phyloP scores from a whole-genome alignment of 148 eudicot species.

The Rhododendron simsii region DNA sequence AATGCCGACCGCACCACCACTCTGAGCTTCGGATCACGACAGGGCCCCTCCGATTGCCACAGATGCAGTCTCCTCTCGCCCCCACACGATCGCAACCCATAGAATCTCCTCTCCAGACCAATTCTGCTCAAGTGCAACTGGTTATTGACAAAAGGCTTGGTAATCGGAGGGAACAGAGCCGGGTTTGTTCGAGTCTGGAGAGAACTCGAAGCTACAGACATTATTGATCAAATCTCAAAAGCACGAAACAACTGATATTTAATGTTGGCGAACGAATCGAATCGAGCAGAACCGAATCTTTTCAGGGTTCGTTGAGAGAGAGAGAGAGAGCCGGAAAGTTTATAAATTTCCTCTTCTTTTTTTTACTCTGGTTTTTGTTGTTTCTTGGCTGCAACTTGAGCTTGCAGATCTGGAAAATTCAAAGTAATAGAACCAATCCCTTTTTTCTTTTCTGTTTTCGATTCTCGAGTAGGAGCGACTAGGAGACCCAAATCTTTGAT shows the following conservation, averaged over 20 bases:
- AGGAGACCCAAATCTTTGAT: not conserved
- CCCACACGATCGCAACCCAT: conserved; percentile 30
- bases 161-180: not conserved
- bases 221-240: not conserved
- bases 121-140: conserved; percentile 20
- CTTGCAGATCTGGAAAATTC: not conserved
- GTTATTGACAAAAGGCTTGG: conserved; percentile 16
- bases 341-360: not conserved
- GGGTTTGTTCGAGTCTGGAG: conserved; percentile 24
- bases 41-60: conserved; percentile 53
- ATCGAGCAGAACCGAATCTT: not conserved
- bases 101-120: conserved; percentile 18
- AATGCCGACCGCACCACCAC: conserved; percentile 51
- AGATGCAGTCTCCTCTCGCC: conserved; percentile 31
- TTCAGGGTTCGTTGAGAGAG: not conserved
- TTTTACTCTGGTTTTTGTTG: not conserved
- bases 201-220: conserved; percentile 49
- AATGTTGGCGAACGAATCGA: not conserved
- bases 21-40: conserved; percentile 46
- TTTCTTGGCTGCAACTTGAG: not conserved
- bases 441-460: not conserved
- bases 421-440: not conserved
- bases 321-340: not conserved
- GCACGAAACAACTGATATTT: not conserved
- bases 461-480: not conserved